Percentiles rank a stretch among this genome's conserved stretches.
Evolutionary conservation across 352 stramenopile species (phyloP).

Genomic region (Globisporangium abappressorium): DNA sequence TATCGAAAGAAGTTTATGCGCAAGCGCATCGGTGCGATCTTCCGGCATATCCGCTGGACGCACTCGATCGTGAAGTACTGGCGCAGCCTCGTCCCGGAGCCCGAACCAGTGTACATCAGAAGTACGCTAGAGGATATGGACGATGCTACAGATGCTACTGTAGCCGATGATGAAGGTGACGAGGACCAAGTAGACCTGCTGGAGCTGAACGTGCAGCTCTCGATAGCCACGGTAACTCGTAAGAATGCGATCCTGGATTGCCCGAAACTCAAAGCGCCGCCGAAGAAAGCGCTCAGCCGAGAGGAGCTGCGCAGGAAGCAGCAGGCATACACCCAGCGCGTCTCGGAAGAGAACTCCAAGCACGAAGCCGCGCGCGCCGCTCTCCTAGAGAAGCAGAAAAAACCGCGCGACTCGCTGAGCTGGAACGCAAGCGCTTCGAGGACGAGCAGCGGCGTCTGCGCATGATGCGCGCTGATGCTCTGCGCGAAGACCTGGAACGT

Average conservation of each 20-base stretch:
- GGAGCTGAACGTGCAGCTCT: neutral
- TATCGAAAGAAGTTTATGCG: constrained; percentile 67
- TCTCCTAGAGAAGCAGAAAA: constrained; percentile 30
- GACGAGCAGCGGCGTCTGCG: constrained; percentile 30
- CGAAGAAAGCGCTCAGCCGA: constrained; percentile 3
- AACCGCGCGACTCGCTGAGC: constrained; percentile 20
- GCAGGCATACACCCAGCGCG: constrained; percentile 34
- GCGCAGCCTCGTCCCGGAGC: constrained; percentile 25
- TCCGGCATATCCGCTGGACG: constrained; percentile 30
- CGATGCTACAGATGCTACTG: neutral
- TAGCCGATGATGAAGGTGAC: neutral
- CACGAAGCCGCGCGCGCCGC: constrained; percentile 24
- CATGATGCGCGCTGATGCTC: constrained; percentile 22
- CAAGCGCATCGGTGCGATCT: constrained; percentile 28
- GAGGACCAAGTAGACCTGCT: neutral
- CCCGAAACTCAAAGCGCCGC: neutral
- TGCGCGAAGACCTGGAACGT: constrained; percentile 39
- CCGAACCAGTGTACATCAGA: neutral
- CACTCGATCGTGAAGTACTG: constrained; percentile 36
- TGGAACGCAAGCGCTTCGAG: constrained; percentile 23
- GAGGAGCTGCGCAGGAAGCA: constrained; percentile 29
- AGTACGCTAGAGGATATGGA: neutral
- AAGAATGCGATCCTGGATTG: neutral
- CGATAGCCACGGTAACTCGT: neutral
- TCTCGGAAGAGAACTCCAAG: constrained; percentile 39